Evolutionary conservation across 2,329 filamentous ascomycete species (phyloP), one percentile per base, ranked within the genome.

Genomic region (Cladosporium sp.): DNA sequence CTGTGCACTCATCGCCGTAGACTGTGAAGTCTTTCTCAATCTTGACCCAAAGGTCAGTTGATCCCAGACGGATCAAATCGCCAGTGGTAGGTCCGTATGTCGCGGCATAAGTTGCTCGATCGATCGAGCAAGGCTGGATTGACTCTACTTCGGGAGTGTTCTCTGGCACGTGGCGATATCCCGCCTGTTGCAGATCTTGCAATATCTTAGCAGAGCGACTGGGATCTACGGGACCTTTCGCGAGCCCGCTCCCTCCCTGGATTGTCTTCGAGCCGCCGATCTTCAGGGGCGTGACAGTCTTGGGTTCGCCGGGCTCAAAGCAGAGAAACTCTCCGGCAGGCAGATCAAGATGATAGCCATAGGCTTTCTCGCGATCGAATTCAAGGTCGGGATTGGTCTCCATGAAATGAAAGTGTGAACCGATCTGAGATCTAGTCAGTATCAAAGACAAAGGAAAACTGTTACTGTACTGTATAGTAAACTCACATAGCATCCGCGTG

Each of bases 1-100:
- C 97, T 71, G 92, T 90, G 78, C 93, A 97, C 80, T 97, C 93
- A 68, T 97, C 93, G 12, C 93, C 93, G 75, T 95, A 96, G 4
- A 82, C 81, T 0, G 92, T 93, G 72, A 89, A 81, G 75, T 97
- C 93, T 69, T 88, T 90, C 79, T 97, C 93, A 10, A 97, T 91
- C 77, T 88, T 87, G 73, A 97, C 83, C 92, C 92, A 97, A 14
- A 97, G 83, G 76, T 96, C 89, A 3, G 92, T 97, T 68, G 86
- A 84, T 0, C 92, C 93, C n/a, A 97, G 81, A 28, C 91, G 84
- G 47, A 97, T 87, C 21, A 88, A 74, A 77, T 97, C 93, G 3
- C 92, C 93, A 1, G 89, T 91, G 0, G 93, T 97, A 7, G 93
- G 93, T 1, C 93, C 93, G 78, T 95, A 97, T 91, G 96, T 96